A percentile compares a stretch with the other conserved stretches of the same genome.
phyloP scores from a whole-genome alignment of 345 rosid species.

The Excoecaria cochinchinensis region DNA sequence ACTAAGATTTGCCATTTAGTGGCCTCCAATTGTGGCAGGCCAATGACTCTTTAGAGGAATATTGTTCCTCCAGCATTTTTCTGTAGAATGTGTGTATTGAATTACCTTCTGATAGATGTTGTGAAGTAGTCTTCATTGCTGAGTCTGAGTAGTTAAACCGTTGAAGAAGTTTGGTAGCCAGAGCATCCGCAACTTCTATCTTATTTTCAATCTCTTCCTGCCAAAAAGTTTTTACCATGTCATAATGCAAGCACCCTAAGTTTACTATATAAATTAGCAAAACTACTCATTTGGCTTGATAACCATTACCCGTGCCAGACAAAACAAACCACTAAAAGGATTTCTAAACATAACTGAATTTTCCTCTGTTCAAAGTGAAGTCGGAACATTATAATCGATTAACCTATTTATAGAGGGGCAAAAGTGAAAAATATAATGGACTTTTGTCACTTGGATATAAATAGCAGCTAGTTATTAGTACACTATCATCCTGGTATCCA shows the following conservation, averaged over 20 bases:
- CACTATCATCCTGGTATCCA: neutral
- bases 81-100: neutral
- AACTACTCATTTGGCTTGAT: neutral
- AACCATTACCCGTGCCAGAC: neutral
- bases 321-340: neutral
- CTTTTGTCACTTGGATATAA: neutral
- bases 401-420: neutral
- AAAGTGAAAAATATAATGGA: neutral
- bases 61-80: neutral
- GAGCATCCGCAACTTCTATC: slow-evolving; percentile 91
- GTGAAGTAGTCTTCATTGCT: slow-evolving; percentile 70
- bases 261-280: neutral
- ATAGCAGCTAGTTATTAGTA: neutral
- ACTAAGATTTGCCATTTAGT: neutral
- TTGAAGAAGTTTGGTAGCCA: slow-evolving; percentile 81
- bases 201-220: slow-evolving; percentile 93
- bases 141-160: slow-evolving; percentile 72
- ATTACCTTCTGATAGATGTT: slow-evolving; percentile 82
- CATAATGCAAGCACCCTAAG: neutral
- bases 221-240: slow-evolving; percentile 19
- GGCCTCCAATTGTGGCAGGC: neutral
- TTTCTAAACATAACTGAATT: neutral
- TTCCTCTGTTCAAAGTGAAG: neutral
- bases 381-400: neutral
- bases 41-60: slow-evolving; percentile 1